Conservation (phyloP, 2,329 filamentous ascomycete species). For the Zymoseptoria tritici region DNA sequence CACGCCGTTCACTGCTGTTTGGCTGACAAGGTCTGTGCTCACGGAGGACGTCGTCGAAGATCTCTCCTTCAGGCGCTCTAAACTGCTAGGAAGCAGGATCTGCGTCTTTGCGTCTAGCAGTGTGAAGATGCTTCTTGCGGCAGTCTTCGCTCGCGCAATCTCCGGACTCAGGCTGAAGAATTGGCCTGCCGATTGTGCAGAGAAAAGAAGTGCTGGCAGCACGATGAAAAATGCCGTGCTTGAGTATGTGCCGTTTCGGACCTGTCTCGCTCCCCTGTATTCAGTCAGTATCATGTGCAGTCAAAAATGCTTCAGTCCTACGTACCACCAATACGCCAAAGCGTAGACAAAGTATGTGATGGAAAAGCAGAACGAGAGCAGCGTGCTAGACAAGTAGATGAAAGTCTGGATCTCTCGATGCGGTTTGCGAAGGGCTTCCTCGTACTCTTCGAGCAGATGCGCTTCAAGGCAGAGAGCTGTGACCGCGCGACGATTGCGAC, state of each 20-base stretch:
- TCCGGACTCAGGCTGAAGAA: conserved; percentile 42
- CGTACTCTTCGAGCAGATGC: conserved; percentile 33
- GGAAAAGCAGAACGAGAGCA: conserved; percentile 39
- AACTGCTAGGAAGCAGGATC: conserved; percentile 21
- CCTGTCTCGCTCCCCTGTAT: conserved; percentile 35
- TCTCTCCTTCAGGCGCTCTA: not conserved
- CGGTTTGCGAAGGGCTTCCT: conserved; percentile 32
- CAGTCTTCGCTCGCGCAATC: conserved; percentile 38
- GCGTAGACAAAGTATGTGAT: conserved; percentile 44
- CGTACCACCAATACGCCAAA: conserved; percentile 42
- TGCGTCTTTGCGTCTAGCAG: conserved; percentile 35
- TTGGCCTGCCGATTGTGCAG: conserved; percentile 40
- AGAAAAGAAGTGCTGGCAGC: conserved; percentile 40
- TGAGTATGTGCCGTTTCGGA: conserved; percentile 36
- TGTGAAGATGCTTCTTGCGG: conserved; percentile 38
- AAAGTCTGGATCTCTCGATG: conserved; percentile 36
- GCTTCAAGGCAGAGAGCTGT: conserved; percentile 37
- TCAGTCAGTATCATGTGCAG: not conserved
- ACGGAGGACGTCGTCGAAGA: conserved; percentile 2
- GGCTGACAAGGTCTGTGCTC: conserved; percentile 16
- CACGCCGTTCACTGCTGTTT: conserved; percentile 1
- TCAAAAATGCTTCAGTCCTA: not conserved
- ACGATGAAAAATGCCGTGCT: conserved; percentile 40
- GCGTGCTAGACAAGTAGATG: conserved; percentile 34
- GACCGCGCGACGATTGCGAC: conserved; percentile 57